Percentiles rank a stretch among this genome's conserved stretches.
Conservation (phyloP, 148 eudicot species). For the Agrostemma githago region DNA sequence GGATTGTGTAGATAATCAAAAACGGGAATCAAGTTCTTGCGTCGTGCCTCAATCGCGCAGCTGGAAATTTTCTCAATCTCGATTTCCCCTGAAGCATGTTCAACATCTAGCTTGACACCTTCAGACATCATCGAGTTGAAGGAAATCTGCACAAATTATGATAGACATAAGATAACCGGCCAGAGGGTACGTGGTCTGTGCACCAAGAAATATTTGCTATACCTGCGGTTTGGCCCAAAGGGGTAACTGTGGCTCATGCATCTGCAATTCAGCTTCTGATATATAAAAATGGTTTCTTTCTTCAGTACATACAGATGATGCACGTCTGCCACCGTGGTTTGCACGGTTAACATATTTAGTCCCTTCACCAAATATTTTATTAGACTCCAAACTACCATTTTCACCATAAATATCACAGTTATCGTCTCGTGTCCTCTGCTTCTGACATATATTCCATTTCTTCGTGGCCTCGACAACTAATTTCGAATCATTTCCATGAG, state of each 20-base stretch:
- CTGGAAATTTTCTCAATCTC: conserved; percentile 60
- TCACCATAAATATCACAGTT: conserved; percentile 64
- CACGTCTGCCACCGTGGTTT: conserved; percentile 27
- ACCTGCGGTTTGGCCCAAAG: conserved; percentile 71
- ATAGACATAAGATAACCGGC: conserved; percentile 4
- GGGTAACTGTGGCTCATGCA: conserved; percentile 47
- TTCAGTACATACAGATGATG: conserved; percentile 25
- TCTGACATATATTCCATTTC: conserved; percentile 80
- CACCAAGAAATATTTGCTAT: conserved; percentile 16
- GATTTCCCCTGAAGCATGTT: conserved; percentile 43
- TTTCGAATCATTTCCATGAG: conserved; percentile 43
- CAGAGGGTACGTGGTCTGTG: neutral
- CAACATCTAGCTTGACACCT: conserved; percentile 32
- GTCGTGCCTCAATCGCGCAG: conserved; percentile 54
- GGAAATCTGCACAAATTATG: conserved; percentile 43
- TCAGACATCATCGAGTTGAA: conserved; percentile 48
- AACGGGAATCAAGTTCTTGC: conserved; percentile 61
- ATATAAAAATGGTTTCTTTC: conserved; percentile 57
- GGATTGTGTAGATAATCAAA: conserved; percentile 46
- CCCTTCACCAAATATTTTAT: conserved; percentile 43
- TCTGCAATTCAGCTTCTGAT: conserved; percentile 67
- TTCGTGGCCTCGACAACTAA: conserved; percentile 56
- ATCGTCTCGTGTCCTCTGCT: conserved; percentile 56
- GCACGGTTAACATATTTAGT: conserved; percentile 22
- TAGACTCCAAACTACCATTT: conserved; percentile 45